Evolutionary conservation across 2,329 filamentous ascomycete genomes (phyloP), one percentile per base, ranked within the genome.

Genomic region (Tolypocladium amazonense): DNA sequence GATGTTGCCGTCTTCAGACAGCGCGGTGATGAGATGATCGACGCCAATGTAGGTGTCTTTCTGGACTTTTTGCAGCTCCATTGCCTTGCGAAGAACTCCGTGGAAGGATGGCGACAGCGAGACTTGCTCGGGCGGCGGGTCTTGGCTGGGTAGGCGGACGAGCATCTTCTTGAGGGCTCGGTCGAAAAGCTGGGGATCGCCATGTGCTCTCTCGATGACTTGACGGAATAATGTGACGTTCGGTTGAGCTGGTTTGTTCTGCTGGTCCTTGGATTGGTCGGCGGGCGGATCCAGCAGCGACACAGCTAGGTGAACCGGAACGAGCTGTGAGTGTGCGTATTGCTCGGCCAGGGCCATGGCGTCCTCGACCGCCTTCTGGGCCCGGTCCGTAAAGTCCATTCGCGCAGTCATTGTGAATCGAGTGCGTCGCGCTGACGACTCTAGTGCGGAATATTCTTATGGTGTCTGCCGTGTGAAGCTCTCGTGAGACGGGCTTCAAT

Each of bases 11-110:
- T 99, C 94, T 68, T 97, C 92, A 15, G 87, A 84, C 27, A 97
- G 80, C 1, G 90, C 87, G 63, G 88, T 87, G 69, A 99, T 97
- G 57, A 99, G 81, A 72, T 99, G 94, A 74, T 97, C 94, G 61
- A 97, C 87, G 47, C 93, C 94, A 64, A 99, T 90, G 74, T 87
- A 99, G 65, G 86, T 90, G 72, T 99, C 94, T 69, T 97, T 97
- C 69, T 99, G 94, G n/a, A 92, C 92, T 77, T 95, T 96, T 68
- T 95, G 93, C 59, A 99, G 76, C 38, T 97, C 92, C 72, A 89
- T 87, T 2, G 94, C 92, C 66, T 90, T 85, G 66, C 92, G 85
- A 57, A 99, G 81, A 60, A 97, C 83, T 66, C 88, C 90, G 63
- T 88, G 85, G 75, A 97, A 92, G 11, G 86, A 80, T 1, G 92